Conservation (phyloP, 345 rosid species). For the Hypericum androsaemum region DNA sequence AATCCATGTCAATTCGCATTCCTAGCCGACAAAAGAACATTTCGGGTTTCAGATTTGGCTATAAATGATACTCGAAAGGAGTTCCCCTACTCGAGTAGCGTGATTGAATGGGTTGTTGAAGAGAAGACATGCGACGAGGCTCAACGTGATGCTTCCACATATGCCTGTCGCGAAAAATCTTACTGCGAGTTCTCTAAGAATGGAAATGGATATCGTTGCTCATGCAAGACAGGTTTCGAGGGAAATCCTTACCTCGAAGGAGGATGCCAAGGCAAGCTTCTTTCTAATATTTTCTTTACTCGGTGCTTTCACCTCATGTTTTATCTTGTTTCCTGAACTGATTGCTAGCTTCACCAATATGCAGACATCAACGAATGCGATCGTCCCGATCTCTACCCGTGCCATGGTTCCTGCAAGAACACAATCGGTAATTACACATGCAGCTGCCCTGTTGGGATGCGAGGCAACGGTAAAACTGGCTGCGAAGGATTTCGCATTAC, state of each 20-base stretch:
- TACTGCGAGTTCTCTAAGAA: background rate
- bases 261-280: background rate
- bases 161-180: background rate
- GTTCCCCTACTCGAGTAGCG: background rate
- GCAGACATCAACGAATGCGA: background rate
- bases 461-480: background rate
- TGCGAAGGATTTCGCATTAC: background rate
- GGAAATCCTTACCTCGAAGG: background rate
- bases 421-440: background rate
- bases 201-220: background rate
- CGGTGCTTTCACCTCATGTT: no score
- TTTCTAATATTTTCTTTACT: no score
- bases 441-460: background rate
- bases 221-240: background rate
- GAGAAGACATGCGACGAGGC: background rate
- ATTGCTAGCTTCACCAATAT: background rate
- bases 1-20: slow-evolving; percentile 14
- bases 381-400: background rate
- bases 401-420: slow-evolving; percentile 1
- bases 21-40: slow-evolving; percentile 7
- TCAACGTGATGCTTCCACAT: background rate
- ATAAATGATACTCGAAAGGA: background rate
- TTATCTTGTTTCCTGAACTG: no score
- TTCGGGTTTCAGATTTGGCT: background rate
- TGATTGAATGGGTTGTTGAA: slow-evolving; percentile 12